Percentiles rank a stretch among this genome's conserved stretches.
phyloP scores from a whole-genome alignment of 805 yeast species.

The Suhomyces canberraensis region DNA sequence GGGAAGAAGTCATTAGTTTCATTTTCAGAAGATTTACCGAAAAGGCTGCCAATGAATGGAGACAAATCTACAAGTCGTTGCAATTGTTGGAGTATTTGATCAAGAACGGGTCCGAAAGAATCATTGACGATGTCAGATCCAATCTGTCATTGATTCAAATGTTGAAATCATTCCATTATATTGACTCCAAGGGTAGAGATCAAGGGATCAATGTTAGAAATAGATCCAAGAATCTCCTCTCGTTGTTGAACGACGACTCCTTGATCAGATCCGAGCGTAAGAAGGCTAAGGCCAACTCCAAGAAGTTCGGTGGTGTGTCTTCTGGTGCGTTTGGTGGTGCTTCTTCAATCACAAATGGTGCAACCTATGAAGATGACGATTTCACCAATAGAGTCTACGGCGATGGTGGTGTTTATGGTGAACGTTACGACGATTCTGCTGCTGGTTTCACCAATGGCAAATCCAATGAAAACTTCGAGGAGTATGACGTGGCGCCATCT shows the following conservation, averaged over 20 bases:
- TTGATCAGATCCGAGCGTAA: conserved; percentile 79
- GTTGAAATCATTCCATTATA: conserved; percentile 91
- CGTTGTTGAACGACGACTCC: conserved; percentile 71
- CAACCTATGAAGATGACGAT: conserved; percentile 47
- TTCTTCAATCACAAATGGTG: conserved; percentile 30
- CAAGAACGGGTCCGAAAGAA: conserved; percentile 90
- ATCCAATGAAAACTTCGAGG: conserved; percentile 50
- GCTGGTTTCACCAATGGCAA: conserved; percentile 35
- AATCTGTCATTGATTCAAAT: conserved; percentile 77
- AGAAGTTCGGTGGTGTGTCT: conserved; percentile 79
- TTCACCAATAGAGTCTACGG: conserved; percentile 56
- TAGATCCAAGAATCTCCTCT: conserved; percentile 73
- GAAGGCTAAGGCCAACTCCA: conserved; percentile 81
- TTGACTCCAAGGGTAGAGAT: conserved; percentile 90
- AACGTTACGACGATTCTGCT: conserved; percentile 59
- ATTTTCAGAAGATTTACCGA: conserved; percentile 89
- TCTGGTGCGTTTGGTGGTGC: conserved; percentile 51
- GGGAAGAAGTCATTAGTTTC: conserved; percentile 77
- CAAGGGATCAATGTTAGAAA: conserved; percentile 95
- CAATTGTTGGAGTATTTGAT: conserved; percentile 88
- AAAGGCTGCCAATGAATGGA: conserved; percentile 94
- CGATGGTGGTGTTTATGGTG: conserved; percentile 70
- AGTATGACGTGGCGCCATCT: conserved; percentile 49
- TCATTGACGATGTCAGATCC: conserved; percentile 90
- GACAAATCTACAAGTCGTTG: conserved; percentile 93